Base-by-base conservation (phyloP, 768 basidiomycete species). In the Tylopilus subfusipes region DNA sequence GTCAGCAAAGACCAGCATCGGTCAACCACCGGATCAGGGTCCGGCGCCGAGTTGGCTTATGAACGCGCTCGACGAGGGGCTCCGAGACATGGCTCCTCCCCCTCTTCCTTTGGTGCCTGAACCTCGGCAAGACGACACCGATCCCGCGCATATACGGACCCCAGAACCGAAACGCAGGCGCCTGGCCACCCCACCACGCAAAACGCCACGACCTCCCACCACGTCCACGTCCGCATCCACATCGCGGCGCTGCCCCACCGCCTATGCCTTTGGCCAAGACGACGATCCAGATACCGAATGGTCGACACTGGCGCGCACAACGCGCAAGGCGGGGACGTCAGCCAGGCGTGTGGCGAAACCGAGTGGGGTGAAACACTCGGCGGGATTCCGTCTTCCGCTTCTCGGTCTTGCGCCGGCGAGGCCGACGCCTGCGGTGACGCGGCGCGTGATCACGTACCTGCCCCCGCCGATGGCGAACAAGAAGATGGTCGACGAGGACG, bases 381-480 rank as follows among this genome's bases (percentile, higher is more conserved):
- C 62, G 8, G 9, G 19, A 2, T 68, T 68, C 24, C 58, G 52
- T 50, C 63, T 68, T 8, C 67, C 68, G 10, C 36, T 58, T 2
- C 46, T 38, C 10, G 49, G 60, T 8, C 31, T 42, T 36, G 30
- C n/a, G 5, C 27, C 24, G n/a, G 6, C 52, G 36, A 46, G n/a
- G 34, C 16, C 14, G 45, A 21, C 12, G 21, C 31, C 9, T 2
- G 31, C 9, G 19, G 21, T 6, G 44, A 30, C 44, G 24, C 53
- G 29, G 19, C 68, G 68, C 4, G 61, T 71, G 9, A 63, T 71
- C 42, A 69, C 63, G 2, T 69, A 69, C 48, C 50, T 71, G 1
- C 68, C 68, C 2, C 68, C 68, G 5, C 68, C 65, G 8, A 64
- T 43, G 57, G 24, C 39, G 22, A 46, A 9, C 27, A 43, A 29